A percentile compares a stretch with the other conserved stretches of the same genome.
phyloP scores from a whole-genome alignment of 805 yeast species.

The Ogataea kodamae region DNA sequence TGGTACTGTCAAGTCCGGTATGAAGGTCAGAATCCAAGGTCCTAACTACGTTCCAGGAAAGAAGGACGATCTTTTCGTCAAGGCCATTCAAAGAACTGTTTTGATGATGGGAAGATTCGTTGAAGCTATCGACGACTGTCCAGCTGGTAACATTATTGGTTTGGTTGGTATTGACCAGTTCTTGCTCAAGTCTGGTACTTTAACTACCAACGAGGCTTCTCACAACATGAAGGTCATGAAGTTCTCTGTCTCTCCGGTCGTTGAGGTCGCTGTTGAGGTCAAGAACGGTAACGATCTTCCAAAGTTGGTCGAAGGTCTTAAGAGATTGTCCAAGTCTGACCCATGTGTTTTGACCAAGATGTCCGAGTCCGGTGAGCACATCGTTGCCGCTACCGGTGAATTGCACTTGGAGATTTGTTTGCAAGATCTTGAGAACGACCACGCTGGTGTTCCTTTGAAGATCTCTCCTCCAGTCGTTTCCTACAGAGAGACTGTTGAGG shows the following conservation, averaged over 20 bases:
- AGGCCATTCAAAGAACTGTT: conserved; percentile 98
- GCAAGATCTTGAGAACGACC: conserved; percentile 94
- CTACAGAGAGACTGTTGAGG: conserved; percentile 97
- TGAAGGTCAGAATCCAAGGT: conserved; percentile 99
- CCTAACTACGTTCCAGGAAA: conserved; percentile 99
- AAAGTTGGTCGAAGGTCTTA: conserved; percentile 99
- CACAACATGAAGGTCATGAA: conserved; percentile 99
- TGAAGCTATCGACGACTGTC: conserved; percentile 98
- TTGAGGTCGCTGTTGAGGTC: conserved; percentile 98
- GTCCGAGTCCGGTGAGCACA: conserved; percentile 96
- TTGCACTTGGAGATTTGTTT: conserved; percentile 98
- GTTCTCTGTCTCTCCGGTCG: conserved; percentile 99
- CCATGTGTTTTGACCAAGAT: conserved; percentile 93
- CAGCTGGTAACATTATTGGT: conserved; percentile 99
- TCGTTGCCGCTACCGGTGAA: conserved; percentile 99
- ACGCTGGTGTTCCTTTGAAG: conserved; percentile 99
- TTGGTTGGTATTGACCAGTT: conserved; percentile 99
- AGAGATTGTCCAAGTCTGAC: conserved; percentile 99
- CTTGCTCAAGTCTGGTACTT: conserved; percentile 98
- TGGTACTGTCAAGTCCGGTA: conserved; percentile 98
- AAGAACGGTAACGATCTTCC: conserved; percentile 99
- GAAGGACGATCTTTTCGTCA: conserved; percentile 95
- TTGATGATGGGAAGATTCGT: conserved; percentile 99
- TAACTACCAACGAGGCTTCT: conserved; percentile 93
- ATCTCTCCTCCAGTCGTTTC: conserved; percentile 97